Evolutionary conservation across 352 stramenopile genomes (phyloP).

Genomic region (Phytophthora palmivora): DNA sequence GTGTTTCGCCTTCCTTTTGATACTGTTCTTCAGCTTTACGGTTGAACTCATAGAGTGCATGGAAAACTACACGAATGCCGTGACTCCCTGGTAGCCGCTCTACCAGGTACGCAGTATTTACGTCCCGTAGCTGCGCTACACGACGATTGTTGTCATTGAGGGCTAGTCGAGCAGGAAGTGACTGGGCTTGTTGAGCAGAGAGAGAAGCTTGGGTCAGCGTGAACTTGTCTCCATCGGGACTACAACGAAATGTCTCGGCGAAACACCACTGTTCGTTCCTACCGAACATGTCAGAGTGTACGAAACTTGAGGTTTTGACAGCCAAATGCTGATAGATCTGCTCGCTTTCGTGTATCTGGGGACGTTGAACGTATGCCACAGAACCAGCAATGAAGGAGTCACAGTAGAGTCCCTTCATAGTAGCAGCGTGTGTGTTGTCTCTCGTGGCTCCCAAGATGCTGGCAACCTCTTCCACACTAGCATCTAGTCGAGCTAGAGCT

Average conservation of each 20-base stretch:
- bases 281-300: constrained; percentile 37
- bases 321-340: constrained; percentile 22
- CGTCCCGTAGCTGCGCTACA: constrained; percentile 44
- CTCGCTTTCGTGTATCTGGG: constrained; percentile 1
- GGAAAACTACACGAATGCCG: constrained; percentile 46
- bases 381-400: constrained; percentile 43
- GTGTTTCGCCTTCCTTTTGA: background rate
- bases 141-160: constrained; percentile 18
- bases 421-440: constrained; percentile 25
- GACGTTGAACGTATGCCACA: constrained; percentile 31
- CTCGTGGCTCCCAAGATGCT: constrained; percentile 27
- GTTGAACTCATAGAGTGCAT: constrained; percentile 29
- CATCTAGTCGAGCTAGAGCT: constrained; percentile 31
- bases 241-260: constrained; percentile 34
- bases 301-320: constrained; percentile 45
- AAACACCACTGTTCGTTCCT: constrained; percentile 59
- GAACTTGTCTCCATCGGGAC: constrained; percentile 25
- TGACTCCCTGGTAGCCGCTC: constrained; percentile 32
- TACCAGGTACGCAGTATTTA: constrained; percentile 42
- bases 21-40: background rate
- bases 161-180: constrained; percentile 23
- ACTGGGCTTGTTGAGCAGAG: constrained; percentile 2
- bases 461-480: constrained; percentile 42
- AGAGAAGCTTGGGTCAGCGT: constrained; percentile 34
- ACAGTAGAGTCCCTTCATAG: constrained; percentile 46